These are phyloP conservation scores for Pseudogymnoascus sp. DNA, from an alignment of 2,329 filamentous ascomycete species.

Conservation along the genomic window DNA sequence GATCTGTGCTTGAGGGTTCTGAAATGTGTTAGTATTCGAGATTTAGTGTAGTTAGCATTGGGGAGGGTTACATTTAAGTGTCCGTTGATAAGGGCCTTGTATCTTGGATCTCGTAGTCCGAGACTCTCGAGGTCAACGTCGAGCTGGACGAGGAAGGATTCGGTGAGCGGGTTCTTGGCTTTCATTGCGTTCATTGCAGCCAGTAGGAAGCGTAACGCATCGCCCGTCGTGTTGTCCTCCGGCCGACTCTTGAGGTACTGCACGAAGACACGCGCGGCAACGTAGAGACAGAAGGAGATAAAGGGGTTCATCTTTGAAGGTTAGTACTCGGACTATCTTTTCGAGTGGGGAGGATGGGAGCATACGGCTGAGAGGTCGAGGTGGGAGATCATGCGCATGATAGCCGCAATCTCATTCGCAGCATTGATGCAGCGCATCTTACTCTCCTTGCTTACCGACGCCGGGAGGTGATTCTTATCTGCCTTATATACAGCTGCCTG, in stretches of 20 bases:
- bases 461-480: conserved; percentile 74
- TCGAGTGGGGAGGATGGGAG: conserved; percentile 8
- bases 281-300: conserved; percentile 89
- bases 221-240: conserved; percentile 67
- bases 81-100: conserved; percentile 44
- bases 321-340: conserved; percentile 12
- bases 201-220: conserved; percentile 83
- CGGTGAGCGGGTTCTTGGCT: conserved; percentile 78
- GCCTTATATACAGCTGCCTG: conserved; percentile 97
- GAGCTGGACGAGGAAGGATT: conserved; percentile 88
- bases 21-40: conserved; percentile 12
- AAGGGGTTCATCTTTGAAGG: conserved; percentile 81
- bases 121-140: conserved; percentile 82
- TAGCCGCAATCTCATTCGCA: conserved; percentile 85
- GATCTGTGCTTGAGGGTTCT: conserved; percentile 8
- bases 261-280: conserved; percentile 90
- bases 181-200: conserved; percentile 87
- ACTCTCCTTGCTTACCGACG: conserved; percentile 75
- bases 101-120: conserved; percentile 51
- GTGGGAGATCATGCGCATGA: conserved; percentile 93
- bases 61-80: conserved; percentile 24
- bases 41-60: conserved; percentile 11
- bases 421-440: conserved; percentile 89
- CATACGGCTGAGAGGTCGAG: conserved; percentile 75
- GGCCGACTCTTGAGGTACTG: conserved; percentile 94